phyloP scores from a whole-genome alignment of 106 monocot genomes.

The Triglochin maritima region DNA sequence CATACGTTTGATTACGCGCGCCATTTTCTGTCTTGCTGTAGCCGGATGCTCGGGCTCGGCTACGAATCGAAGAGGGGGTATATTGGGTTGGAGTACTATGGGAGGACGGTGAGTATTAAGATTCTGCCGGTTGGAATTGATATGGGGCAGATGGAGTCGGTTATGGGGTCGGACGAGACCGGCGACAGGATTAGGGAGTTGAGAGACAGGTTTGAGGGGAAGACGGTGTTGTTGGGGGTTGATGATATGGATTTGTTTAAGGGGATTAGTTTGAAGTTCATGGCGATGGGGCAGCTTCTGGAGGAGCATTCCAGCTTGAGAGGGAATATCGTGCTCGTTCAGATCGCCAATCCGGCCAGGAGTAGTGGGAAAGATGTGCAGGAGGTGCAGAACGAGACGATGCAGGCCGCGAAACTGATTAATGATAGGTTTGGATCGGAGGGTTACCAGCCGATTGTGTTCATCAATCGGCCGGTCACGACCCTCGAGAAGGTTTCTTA shows the following conservation, averaged over 20 bases:
- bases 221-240: slow-evolving; percentile 13
- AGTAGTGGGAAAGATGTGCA: slow-evolving; percentile 75
- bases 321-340: slow-evolving; percentile 61
- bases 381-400: slow-evolving; percentile 54
- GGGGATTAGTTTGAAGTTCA: slow-evolving; percentile 85
- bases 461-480: slow-evolving; percentile 37
- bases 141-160: slow-evolving; percentile 16
- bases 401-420: slow-evolving; percentile 27
- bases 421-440: slow-evolving; percentile 47
- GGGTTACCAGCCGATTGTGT: slow-evolving; percentile 65
- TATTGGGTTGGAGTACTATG: slow-evolving; percentile 25
- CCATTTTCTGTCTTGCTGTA: slow-evolving; percentile 23
- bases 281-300: slow-evolving; percentile 73
- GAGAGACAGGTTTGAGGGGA: slow-evolving; percentile 5
- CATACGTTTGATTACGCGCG: slow-evolving; percentile 25
- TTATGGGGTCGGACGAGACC: slow-evolving; percentile 10
- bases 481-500: slow-evolving; percentile 73
- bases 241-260: slow-evolving; percentile 84
- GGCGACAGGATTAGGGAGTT: slow-evolving; percentile 3
- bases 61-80: slow-evolving; percentile 25
- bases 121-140: slow-evolving; percentile 21
- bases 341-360: slow-evolving; percentile 82
- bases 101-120: slow-evolving; percentile 20
- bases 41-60: slow-evolving; percentile 17
- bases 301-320: slow-evolving; percentile 43